Evolutionary conservation across 2,329 filamentous ascomycete genomes (phyloP), one percentile per base, ranked within the genome.

Genomic region (Neonectria ditissima): DNA sequence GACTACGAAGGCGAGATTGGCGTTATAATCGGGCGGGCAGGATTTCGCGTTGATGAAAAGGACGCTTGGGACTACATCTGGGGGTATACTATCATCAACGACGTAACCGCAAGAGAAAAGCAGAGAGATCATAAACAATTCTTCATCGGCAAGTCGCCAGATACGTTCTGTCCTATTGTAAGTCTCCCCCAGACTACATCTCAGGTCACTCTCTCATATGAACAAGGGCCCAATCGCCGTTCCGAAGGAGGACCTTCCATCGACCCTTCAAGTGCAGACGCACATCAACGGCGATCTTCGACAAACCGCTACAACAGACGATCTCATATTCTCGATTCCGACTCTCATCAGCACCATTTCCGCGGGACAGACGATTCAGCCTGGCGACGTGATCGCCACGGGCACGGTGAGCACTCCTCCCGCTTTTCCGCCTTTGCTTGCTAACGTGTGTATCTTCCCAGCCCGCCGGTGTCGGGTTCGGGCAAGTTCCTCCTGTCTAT

Each of bases 61-160:
- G 74, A 85, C 62, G 86, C 85, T 0, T 77, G 80, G 78, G 75
- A 82, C 13, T 71, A 87, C 68, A 83, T 87, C 2, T 87, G 84
- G 84, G 85, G 84, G 0, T 87, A 83, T 64, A 86, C 84, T 0
- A 86, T 86, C 55, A 81, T 87, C 65, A 86, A 86, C 62, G 84
- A 86, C 54, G 69, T 86, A 59, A 85, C 84, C 11, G 83, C 84
- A 0, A 75, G 84, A 2, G 82, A 86, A 63, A 74, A 78, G 39
- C 84, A 87, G 73, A 74, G 83, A 14, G 83, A 87, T 63, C 86
- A 88, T 62, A 87, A 88, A 71, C 86, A 89, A 65, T 88, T 87
- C 71, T 88, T 83, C 59, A 82, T 89, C 52, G 86, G 86, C 9
- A 88, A 88, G 70, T 85, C 82, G 0, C 75, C 81, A 0, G 84